phyloP scores from a whole-genome alignment of 1,139 yeast genomes.

The Pichia sp. region DNA sequence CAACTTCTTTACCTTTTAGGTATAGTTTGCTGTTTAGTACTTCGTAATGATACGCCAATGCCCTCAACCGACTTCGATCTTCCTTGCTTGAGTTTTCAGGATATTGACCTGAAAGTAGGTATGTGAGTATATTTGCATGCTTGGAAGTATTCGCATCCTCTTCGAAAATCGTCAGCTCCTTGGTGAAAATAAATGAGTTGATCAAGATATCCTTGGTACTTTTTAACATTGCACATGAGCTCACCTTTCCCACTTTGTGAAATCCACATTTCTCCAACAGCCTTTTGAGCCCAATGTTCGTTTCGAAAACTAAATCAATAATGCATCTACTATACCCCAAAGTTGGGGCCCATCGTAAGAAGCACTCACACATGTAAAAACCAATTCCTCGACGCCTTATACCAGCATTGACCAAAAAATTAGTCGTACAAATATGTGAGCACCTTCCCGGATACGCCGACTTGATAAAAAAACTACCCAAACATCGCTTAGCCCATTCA shows the following conservation, averaged over 20 bases:
- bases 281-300: conserved; percentile 75
- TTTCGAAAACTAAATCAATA: conserved; percentile 83
- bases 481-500: conserved; percentile 86
- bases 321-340: conserved; percentile 81
- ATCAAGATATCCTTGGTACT: conserved; percentile 73
- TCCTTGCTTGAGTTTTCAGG: conserved; percentile 79
- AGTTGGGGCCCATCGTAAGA: conserved; percentile 84
- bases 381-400: conserved; percentile 94
- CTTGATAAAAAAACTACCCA: conserved; percentile 78
- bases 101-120: conserved; percentile 78
- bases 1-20: conserved; percentile 70
- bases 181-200: conserved; percentile 44
- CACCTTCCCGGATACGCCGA: conserved; percentile 93
- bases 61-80: conserved; percentile 79
- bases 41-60: conserved; percentile 76
- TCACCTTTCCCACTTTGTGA: conserved; percentile 70
- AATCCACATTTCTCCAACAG: conserved; percentile 80
- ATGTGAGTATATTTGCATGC: conserved; percentile 74
- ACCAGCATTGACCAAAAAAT: conserved; percentile 85
- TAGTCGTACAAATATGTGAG: conserved; percentile 89
- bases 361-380: conserved; percentile 74
- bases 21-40: conserved; percentile 66
- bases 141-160: conserved; percentile 41
- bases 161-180: conserved; percentile 44
- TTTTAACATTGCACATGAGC: conserved; percentile 80